These are phyloP conservation scores for Didymella exigua DNA, from an alignment of 2,329 filamentous ascomycete species.

Conservation along the genomic window DNA sequence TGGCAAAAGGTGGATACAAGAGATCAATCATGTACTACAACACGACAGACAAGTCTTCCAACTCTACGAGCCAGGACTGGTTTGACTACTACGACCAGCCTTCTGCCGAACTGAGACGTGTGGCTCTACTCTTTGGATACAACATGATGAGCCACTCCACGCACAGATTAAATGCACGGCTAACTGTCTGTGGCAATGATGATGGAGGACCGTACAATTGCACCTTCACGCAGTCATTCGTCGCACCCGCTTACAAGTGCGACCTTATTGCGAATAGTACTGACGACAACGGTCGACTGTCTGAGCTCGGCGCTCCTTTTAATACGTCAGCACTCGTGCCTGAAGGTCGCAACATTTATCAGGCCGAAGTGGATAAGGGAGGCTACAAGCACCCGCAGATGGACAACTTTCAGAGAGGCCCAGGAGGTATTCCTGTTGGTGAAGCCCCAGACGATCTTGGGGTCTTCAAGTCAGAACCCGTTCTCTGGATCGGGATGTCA, in stretches of 20 bases:
- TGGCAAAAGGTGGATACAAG: slow-evolving; percentile 29
- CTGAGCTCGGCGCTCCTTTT: slow-evolving; percentile 39
- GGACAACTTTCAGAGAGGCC: slow-evolving; percentile 22
- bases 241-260: slow-evolving; percentile 43
- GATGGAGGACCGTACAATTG: slow-evolving; percentile 40
- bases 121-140: slow-evolving; percentile 41
- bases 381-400: slow-evolving; percentile 38
- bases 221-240: slow-evolving; percentile 39
- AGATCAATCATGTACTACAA: slow-evolving; percentile 44
- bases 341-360: slow-evolving; percentile 36
- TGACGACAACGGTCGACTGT: slow-evolving; percentile 26
- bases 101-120: slow-evolving; percentile 33
- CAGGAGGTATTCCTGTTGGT: slow-evolving; percentile 40
- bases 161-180: slow-evolving; percentile 37
- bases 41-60: slow-evolving; percentile 35
- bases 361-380: slow-evolving; percentile 37
- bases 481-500: slow-evolving; percentile 45
- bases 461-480: slow-evolving; percentile 42
- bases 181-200: slow-evolving; percentile 41
- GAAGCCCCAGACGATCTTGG: slow-evolving; percentile 31
- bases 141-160: slow-evolving; percentile 36
- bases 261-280: slow-evolving; percentile 32
- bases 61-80: slow-evolving; percentile 20
- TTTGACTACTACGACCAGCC: slow-evolving; percentile 48
- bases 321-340: slow-evolving; percentile 40